Evolutionary conservation across 2,329 filamentous ascomycete species (phyloP), one percentile per base, ranked within the genome.

Genomic region (Coniella lustricola): DNA sequence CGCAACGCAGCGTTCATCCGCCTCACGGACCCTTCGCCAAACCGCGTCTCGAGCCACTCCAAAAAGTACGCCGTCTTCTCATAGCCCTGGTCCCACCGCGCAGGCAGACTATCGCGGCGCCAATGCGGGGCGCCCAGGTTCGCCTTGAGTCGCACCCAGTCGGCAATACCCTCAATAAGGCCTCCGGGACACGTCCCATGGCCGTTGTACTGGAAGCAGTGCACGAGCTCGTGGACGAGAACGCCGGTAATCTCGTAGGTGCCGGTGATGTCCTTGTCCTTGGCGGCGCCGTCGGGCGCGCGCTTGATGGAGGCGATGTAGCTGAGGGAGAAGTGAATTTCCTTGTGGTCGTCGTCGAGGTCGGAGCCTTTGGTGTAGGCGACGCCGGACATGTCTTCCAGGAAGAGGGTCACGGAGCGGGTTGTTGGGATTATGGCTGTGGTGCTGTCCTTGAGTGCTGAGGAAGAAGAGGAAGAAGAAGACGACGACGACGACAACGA

Each of bases 51-150:
- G 40, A 97, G 68, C 69, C 88, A 95, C 47, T 93, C 83, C 44
- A 97, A 68, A 58, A 97, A 97, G 64, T 88, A 97, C 1, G 84
- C 93, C 7, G 91, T 97, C 56, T 85, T 79, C 70, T 96, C 85
- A 67, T 97, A 97, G 0, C 90, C 90, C 34, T 75, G 78, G 64
- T 95, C 89, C 90, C 90, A 96, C n/a, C 76, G 74, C 16, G 77
- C 76, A 5, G 51, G 51, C 7, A 56, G 61, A 0, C 66, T 59
- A 44, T 78, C 74, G 2, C 70, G 71, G 62, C 80, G 84, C 91
- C 91, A 97, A 67, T 96, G 90, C 43, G 87, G 86, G 35, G 91
- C 88, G 8, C 73, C 79, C 22, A 94, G 74, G 0, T 76, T 77
- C 43, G 83, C 83, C 55, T 80, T 81, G 52, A 97, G 69, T 2